A percentile compares a stretch with the other conserved stretches of the same genome.
Evolutionary conservation across 2,329 filamentous ascomycete genomes (phyloP).

Genomic region (Cytospora piceicola): DNA sequence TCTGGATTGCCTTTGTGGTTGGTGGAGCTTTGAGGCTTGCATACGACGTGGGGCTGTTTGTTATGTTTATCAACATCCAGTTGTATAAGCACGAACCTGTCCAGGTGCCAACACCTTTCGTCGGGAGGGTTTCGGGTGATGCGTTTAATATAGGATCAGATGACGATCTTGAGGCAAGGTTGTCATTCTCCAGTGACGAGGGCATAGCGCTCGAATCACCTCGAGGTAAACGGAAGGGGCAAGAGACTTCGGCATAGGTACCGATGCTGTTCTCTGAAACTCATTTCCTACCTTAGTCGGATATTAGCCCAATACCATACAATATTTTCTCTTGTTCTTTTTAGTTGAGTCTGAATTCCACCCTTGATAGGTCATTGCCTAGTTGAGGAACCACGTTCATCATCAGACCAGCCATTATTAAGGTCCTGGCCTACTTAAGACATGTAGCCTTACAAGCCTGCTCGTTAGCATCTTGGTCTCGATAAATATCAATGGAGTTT

Average conservation of each 20-base stretch:
- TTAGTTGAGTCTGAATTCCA: not conserved
- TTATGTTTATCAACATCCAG: slow-evolving; percentile 62
- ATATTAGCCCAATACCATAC: slow-evolving; percentile 1
- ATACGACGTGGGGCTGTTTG: slow-evolving; percentile 63
- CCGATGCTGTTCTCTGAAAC: slow-evolving; percentile 6
- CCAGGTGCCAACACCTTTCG: not conserved
- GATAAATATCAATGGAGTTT: too few relatives aligned
- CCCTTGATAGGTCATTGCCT: not conserved
- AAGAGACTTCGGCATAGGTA: slow-evolving; percentile 15
- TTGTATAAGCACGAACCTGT: slow-evolving; percentile 50
- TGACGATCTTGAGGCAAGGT: slow-evolving; percentile 18
- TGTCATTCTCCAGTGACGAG: slow-evolving; percentile 26
- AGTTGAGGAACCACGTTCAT: not conserved
- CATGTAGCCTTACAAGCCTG: too few relatives aligned
- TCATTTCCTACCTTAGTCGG: not conserved
- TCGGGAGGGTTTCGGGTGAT: slow-evolving; percentile 20
- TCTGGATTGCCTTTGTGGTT: slow-evolving; percentile 66
- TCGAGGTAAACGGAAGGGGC: not conserved
- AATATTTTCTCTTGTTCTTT: too few relatives aligned
- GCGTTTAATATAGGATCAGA: slow-evolving; percentile 22
- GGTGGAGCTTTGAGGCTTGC: slow-evolving; percentile 57
- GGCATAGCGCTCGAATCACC: not conserved
- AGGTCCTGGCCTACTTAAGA: too few relatives aligned
- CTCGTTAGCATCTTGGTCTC: too few relatives aligned
- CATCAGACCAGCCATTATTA: too few relatives aligned